phyloP scores from a whole-genome alignment of 176 grass and related monocot species.

The Zizania latifolia region DNA sequence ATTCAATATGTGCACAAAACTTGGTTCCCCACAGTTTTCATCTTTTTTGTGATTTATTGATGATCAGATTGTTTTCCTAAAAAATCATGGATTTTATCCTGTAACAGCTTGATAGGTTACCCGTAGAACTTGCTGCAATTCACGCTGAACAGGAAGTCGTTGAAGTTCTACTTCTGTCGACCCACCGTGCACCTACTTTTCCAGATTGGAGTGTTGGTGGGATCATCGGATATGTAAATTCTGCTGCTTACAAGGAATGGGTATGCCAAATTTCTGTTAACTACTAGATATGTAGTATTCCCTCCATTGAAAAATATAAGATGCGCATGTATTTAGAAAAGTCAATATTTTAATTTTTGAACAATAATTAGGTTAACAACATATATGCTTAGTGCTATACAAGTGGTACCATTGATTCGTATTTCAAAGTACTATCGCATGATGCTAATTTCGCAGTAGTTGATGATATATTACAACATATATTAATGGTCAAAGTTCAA shows the following conservation, averaged over 20 bases:
- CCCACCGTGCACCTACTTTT: not conserved
- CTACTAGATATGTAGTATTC: not conserved
- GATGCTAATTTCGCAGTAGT: too few species aligned
- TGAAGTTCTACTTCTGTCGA: not conserved
- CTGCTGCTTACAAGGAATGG: conserved; percentile 13
- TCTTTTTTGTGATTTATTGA: not conserved
- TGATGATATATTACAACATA: too few species aligned
- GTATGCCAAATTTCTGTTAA: not conserved
- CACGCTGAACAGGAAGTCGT: not conserved
- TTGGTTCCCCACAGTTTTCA: not conserved
- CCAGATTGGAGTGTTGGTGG: conserved; percentile 3
- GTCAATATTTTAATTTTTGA: too few species aligned
- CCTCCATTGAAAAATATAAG: too few species aligned
- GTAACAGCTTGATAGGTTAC: conserved; percentile 24
- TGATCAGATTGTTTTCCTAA: not conserved
- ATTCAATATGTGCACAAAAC: not conserved
- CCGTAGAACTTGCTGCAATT: conserved; percentile 17
- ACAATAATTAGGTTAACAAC: too few species aligned
- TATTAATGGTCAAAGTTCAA: too few species aligned
- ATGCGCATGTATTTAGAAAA: too few species aligned
- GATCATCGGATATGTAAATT: conserved; percentile 4
- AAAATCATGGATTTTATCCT: not conserved
- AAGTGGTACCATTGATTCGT: too few species aligned
- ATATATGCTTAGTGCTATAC: too few species aligned
- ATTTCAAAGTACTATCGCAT: too few species aligned